Base-by-base conservation (phyloP, 768 basidiomycete genomes). In the Ramaria sp. region DNA sequence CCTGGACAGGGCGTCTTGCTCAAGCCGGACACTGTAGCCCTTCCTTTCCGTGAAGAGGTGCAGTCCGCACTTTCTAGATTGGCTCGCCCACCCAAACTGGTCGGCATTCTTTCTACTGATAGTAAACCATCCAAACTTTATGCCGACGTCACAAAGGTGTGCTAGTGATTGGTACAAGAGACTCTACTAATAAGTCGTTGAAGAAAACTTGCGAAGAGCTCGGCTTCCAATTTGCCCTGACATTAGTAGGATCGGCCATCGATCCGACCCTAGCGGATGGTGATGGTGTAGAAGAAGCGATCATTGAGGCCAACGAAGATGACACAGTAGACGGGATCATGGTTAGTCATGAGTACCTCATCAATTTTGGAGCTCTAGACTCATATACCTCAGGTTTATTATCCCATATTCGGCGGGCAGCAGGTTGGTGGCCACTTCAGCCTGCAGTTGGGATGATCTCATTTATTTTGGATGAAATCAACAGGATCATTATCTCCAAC, bases 401-500 rank as follows among this genome's bases (percentile, higher is more conserved):
- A 90, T 69, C 96, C 96, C 1, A 95, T 97, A 60, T 96, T 89
- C 63, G 95, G 95, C 22, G 80, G 74, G 34, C 82, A 82, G 57
- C 90, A 91, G 81, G 89, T 89, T 61, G 58, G 82, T 71, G 10
- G 56, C 56, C 38, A 30, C 32, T 3, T 34, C 32, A 34, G 32
- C 3, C 13, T 34, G 32, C 8, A 34, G 32, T 34, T 34, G 32
- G 13, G 9, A 34, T 34, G 9, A 34, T 34, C 13, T 34, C 3
- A 8, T 13, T 34, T 34, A 34, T 34, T 34, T 34, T 9, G 3
- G 49, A 22, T 18, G 18, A 32, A 50, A 58, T 41, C 15, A 57
- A 13, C 63, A 97, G 84, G 96, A 97, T 65, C 91, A 95, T 64
- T 99, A 99, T 67, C 73, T 99, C 53, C 96, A 99, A 68, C 95